Conservation (phyloP, 352 stramenopile species). For the Phytophthora meadii region DNA sequence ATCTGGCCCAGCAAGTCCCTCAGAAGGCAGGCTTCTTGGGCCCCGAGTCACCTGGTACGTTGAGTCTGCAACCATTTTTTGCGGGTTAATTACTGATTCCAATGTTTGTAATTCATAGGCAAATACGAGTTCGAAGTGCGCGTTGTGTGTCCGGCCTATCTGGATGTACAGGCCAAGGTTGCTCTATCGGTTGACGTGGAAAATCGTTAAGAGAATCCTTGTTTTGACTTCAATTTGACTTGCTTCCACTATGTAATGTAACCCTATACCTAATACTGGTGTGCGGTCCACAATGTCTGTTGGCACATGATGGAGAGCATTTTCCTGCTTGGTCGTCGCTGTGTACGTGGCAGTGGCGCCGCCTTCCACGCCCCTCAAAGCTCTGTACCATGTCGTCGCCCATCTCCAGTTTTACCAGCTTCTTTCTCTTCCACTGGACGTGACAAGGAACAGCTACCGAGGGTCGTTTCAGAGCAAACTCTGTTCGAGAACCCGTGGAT, state of each 20-base stretch:
- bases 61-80: too few relatives aligned
- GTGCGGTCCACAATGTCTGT: conserved; percentile 30
- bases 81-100: too few relatives aligned
- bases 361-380: not conserved
- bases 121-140: conserved; percentile 83
- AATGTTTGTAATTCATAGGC: conserved; percentile 30
- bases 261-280: conserved; percentile 8
- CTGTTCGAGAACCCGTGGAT: conserved; percentile 77
- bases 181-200: conserved; percentile 52
- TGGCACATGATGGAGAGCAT: conserved; percentile 12
- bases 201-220: conserved; percentile 18
- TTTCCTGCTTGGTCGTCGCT: conserved; percentile 17
- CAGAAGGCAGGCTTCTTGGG: conserved; percentile 73
- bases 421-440: conserved; percentile 19
- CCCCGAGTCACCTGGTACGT: conserved; percentile 58
- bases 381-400: conserved; percentile 1
- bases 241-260: conserved; percentile 14
- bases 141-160: conserved; percentile 68
- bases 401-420: not conserved
- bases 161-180: conserved; percentile 59
- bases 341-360: conserved; percentile 6
- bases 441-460: conserved; percentile 37
- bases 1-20: conserved; percentile 56
- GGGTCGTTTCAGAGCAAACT: conserved; percentile 56
- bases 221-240: conserved; percentile 12